Conservation (phyloP, 2,329 filamentous ascomycete genomes). For the Didymella keratinophila region DNA sequence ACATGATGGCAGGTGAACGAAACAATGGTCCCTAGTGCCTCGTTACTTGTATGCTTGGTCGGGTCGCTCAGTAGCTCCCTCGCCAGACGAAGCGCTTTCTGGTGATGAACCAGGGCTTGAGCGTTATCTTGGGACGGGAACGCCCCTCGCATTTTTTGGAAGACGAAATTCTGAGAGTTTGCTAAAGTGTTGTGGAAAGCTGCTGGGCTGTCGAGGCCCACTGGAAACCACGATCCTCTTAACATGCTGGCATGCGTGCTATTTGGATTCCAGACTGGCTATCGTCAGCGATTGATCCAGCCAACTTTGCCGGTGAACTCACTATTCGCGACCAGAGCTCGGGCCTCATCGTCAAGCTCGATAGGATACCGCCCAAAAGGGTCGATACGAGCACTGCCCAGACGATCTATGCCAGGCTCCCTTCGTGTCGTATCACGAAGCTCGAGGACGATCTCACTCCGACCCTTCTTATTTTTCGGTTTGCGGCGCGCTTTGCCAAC, state of each 20-base stretch:
- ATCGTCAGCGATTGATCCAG: slow-evolving; percentile 18
- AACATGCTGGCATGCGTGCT: slow-evolving; percentile 33
- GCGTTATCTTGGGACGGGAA: slow-evolving; percentile 33
- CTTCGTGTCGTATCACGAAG: slow-evolving; percentile 26
- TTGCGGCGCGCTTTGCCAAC: slow-evolving; percentile 40
- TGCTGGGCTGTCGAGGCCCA: slow-evolving; percentile 33
- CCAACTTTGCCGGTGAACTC: slow-evolving; percentile 6
- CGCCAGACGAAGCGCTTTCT: slow-evolving; percentile 33
- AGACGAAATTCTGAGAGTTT: slow-evolving; percentile 40
- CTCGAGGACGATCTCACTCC: slow-evolving; percentile 41
- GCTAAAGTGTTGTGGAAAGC: slow-evolving; percentile 39
- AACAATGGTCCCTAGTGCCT: slow-evolving; percentile 28
- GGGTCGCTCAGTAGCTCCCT: slow-evolving; percentile 33
- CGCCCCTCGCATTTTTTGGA: slow-evolving; percentile 29
- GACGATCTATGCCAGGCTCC: slow-evolving; percentile 25
- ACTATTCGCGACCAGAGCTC: slow-evolving; percentile 38
- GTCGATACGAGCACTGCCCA: slow-evolving; percentile 35
- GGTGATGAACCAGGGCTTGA: slow-evolving; percentile 32
- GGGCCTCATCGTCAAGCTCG: slow-evolving; percentile 33
- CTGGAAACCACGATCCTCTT: slow-evolving; percentile 39
- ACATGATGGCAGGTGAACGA: slow-evolving; percentile 44
- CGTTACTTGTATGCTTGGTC: slow-evolving; percentile 31
- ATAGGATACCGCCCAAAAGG: slow-evolving; percentile 40
- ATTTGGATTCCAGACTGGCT: slow-evolving; percentile 35
- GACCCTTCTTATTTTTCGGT: slow-evolving; percentile 36